A percentile compares a stretch with the other conserved stretches of the same genome.
Conservation (phyloP, 2,329 filamentous ascomycete genomes). For the Metarhizium rileyi region DNA sequence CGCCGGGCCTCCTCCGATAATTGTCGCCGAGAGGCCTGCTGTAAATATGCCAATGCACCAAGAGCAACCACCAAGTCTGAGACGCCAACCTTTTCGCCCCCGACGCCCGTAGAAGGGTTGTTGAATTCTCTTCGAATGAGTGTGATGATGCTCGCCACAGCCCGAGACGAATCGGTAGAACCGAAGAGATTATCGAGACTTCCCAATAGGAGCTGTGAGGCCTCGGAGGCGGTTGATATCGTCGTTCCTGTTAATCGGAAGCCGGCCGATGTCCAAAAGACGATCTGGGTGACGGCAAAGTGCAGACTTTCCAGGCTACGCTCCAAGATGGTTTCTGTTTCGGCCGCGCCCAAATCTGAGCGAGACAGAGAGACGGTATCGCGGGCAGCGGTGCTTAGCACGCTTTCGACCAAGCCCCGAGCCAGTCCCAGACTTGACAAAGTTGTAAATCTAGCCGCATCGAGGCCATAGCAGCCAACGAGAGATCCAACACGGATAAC, state of each 20-base stretch:
- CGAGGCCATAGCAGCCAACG: slow-evolving; percentile 41
- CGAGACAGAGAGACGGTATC: slow-evolving; percentile 36
- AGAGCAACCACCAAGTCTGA: slow-evolving; percentile 51
- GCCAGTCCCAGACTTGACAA: slow-evolving; percentile 48
- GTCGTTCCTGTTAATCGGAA: slow-evolving; percentile 49
- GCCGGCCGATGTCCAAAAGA: slow-evolving; percentile 52
- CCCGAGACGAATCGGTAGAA: slow-evolving; percentile 58
- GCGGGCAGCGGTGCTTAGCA: slow-evolving; percentile 41
- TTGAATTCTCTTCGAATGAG: slow-evolving; percentile 55
- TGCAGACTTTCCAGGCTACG: slow-evolving; percentile 47
- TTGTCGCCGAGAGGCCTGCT: slow-evolving; percentile 43
- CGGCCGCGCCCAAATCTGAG: slow-evolving; percentile 37
- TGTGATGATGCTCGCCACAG: slow-evolving; percentile 56
- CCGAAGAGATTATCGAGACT: slow-evolving; percentile 56
- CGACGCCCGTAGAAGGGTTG: slow-evolving; percentile 49
- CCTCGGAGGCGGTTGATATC: slow-evolving; percentile 42
- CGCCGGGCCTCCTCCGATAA: slow-evolving; percentile 39
- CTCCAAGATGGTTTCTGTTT: slow-evolving; percentile 48
- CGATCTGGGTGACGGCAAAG: slow-evolving; percentile 45
- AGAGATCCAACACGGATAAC: slow-evolving; percentile 43
- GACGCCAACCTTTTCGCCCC: slow-evolving; percentile 50
- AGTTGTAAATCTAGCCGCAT: slow-evolving; percentile 45
- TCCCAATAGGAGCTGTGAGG: slow-evolving; percentile 47
- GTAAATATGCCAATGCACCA: slow-evolving; percentile 51
- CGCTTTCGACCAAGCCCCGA: slow-evolving; percentile 43